Percentiles rank a stretch among this genome's conserved stretches.
phyloP scores from a whole-genome alignment of 1,284 basidiomycete species.

The Marasmius tenuissimus region DNA sequence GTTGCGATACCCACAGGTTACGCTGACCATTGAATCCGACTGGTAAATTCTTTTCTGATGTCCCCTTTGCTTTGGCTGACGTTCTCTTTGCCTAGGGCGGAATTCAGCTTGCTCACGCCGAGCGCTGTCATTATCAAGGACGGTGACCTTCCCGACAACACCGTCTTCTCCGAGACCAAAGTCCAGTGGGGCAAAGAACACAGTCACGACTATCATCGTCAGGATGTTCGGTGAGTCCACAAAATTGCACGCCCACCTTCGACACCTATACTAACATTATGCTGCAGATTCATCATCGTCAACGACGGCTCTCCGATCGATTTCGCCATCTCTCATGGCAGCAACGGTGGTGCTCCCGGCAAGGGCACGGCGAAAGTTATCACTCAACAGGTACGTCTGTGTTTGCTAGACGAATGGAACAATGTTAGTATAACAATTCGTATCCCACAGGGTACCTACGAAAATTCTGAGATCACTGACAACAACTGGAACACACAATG shows the following conservation, averaged over 20 bases:
- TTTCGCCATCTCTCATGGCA: constrained; percentile 2
- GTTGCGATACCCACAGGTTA: neutral
- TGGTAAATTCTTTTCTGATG: neutral
- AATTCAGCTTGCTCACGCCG: constrained; percentile 1
- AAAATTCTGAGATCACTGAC: neutral
- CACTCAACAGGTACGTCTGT: neutral
- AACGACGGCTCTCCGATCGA: constrained; percentile 2
- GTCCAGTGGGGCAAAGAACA: constrained; percentile 2
- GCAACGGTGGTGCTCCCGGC: neutral
- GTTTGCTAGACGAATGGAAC: neutral
- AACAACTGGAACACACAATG: constrained; percentile 1
- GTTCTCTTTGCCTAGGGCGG: neutral
- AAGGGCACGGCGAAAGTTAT: neutral
- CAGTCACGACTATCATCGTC: neutral
- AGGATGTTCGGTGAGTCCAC: neutral
- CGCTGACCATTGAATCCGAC: constrained; percentile 2
- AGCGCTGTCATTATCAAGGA: neutral
- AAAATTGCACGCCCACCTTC: neutral
- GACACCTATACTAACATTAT: neutral
- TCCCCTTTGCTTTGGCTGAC: neutral
- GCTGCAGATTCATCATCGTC: neutral
- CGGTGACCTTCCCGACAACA: neutral
- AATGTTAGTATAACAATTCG: neutral
- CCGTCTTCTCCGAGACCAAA: neutral
- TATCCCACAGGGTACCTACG: neutral